Evolutionary conservation across 352 stramenopile genomes (phyloP), one percentile per base, ranked within the genome.

Genomic region (Globisporangium solare): DNA sequence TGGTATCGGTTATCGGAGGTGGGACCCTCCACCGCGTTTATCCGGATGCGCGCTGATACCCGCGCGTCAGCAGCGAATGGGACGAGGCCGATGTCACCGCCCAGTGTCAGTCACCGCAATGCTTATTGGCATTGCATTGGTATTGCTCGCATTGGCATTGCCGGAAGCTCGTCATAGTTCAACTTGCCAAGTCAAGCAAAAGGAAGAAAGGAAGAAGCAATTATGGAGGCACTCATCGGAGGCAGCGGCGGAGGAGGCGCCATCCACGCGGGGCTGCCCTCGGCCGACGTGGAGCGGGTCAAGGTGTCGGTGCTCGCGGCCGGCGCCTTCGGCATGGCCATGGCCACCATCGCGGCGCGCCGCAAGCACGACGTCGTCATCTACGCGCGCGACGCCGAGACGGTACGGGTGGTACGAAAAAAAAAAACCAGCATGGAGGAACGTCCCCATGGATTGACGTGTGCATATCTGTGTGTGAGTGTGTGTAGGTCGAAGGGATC

Each of bases 321-420:
- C 2, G 96, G 97, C 24, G 95, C 97, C 57, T 99, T 99, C 72
- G 96, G 94, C 35, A 84, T 98, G 47, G 97, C 97, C 18, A 96
- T 99, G 70, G 87, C 94, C 54, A 95, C 86, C 14, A 84, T 98
- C 52, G 79, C 92, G 0, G 93, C 84, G 11, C 79, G 92, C 37
- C 86, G 96, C 48, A 91, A 92, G 47, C 89, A 98, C 71, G 56
- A 96, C 39, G 89, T 97, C 18, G 71, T 89, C n/a, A 64, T 99
- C 27, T 95, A 98, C 59, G 86, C 97, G 39, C 86, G 95, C 39
- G 86, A 92, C 27, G 32, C 76, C 15, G 79, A 85, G 53, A 73
- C 50, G 6, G 69, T 67, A 41, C 47, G 27, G 27, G 10, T 35
- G 27, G 7, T 35, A 35, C 3, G 27, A 35, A 35, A 6, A 8